Conservation (phyloP, 2,329 filamentous ascomycete genomes). For the Ascochyta rabiei region DNA sequence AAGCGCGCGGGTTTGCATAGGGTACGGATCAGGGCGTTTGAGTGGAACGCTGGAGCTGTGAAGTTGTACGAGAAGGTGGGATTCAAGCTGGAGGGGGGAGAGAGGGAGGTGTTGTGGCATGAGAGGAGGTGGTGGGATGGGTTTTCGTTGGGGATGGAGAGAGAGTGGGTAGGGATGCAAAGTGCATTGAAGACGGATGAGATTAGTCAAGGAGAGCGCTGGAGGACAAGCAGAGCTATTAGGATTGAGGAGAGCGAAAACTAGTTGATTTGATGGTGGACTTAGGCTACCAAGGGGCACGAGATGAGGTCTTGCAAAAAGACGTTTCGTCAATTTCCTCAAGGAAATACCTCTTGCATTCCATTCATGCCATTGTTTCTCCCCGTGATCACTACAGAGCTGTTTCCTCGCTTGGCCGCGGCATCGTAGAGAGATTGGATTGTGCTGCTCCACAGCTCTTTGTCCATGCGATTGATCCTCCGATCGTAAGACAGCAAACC, state of each 20-base stretch:
- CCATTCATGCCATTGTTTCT: not conserved
- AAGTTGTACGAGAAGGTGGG: slow-evolving; percentile 55
- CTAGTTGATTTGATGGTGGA: not conserved
- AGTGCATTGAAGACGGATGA: not conserved
- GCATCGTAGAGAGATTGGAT: slow-evolving; percentile 66
- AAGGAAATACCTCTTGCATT: slow-evolving; percentile 3
- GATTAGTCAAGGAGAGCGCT: not conserved
- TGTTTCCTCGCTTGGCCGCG: slow-evolving; percentile 20
- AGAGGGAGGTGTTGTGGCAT: slow-evolving; percentile 52
- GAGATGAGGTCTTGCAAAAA: not conserved
- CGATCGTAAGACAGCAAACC: slow-evolving; percentile 73
- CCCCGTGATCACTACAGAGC: slow-evolving; percentile 3
- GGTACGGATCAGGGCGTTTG: slow-evolving; percentile 50
- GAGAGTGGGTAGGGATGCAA: slow-evolving; percentile 32
- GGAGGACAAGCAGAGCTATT: slow-evolving; percentile 7
- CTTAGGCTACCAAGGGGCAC: not conserved
- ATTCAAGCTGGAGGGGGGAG: slow-evolving; percentile 53
- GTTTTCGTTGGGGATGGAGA: slow-evolving; percentile 33
- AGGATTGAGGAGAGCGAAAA: slow-evolving; percentile 1
- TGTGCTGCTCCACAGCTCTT: slow-evolving; percentile 64
- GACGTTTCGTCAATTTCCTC: not conserved
- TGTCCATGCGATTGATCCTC: slow-evolving; percentile 62
- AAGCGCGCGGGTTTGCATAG: slow-evolving; percentile 53
- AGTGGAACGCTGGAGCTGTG: slow-evolving; percentile 52
- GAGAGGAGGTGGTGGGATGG: slow-evolving; percentile 51